phyloP scores from a whole-genome alignment of 2,329 filamentous ascomycete species.

The Zymoseptoria passerinii region DNA sequence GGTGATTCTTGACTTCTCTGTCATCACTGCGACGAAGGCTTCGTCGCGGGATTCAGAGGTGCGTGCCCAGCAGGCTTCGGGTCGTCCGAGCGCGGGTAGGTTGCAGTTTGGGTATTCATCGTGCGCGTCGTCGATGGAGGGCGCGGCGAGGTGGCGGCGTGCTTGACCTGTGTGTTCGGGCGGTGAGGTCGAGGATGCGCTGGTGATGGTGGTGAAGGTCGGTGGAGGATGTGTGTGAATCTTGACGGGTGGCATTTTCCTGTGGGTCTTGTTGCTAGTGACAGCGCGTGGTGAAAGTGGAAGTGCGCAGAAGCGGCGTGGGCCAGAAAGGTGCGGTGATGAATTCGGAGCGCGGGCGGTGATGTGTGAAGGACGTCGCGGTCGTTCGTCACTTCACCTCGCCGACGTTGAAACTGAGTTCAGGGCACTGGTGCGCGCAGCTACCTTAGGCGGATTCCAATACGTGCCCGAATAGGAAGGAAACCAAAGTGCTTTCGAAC shows the following conservation, averaged over 20 bases:
- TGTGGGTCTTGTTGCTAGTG: not conserved
- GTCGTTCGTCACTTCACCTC: not conserved
- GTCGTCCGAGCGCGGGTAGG: too few relatives aligned
- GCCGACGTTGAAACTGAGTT: not conserved
- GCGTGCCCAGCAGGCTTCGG: not conserved
- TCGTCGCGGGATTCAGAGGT: too few relatives aligned
- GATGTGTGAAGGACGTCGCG: not conserved
- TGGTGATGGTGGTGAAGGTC: not conserved
- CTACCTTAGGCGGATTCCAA: too few relatives aligned
- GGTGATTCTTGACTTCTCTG: not conserved
- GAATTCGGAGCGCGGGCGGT: too few relatives aligned
- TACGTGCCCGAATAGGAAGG: not conserved
- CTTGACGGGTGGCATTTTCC: not conserved
- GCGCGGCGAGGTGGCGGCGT: not conserved
- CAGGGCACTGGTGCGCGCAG: not conserved
- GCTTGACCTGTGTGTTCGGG: not conserved
- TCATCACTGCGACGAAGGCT: not conserved
- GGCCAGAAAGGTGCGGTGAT: not conserved
- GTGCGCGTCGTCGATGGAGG: not conserved
- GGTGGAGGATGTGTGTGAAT: not conserved
- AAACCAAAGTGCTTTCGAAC: not conserved
- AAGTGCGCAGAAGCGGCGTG: not conserved
- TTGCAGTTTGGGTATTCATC: not conserved
- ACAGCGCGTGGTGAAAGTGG: not conserved
- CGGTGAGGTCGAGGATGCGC: not conserved